Percentiles rank a stretch among this genome's conserved stretches.
Evolutionary conservation across 2,329 filamentous ascomycete species (phyloP).

Genomic region (Botrytis fragariae): DNA sequence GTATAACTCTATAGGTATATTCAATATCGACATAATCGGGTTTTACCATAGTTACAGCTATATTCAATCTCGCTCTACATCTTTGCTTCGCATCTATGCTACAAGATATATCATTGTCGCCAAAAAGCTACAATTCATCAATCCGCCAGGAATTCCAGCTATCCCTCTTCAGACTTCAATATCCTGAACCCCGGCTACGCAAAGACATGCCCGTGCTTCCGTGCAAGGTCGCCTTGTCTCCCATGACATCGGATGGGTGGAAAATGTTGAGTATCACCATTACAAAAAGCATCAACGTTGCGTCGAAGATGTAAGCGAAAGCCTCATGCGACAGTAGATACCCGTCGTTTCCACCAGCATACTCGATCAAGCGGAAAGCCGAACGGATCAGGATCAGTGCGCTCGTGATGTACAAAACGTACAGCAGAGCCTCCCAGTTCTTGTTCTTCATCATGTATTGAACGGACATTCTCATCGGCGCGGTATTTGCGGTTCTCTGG

Average conservation of each 20-base stretch:
- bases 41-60: not conserved
- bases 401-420: conserved; percentile 42
- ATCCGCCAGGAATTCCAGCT: not conserved
- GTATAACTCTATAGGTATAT: not conserved
- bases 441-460: not conserved
- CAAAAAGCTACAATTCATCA: not conserved
- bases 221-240: not conserved
- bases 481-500: conserved; percentile 1
- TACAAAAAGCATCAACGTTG: conserved; percentile 42
- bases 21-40: not conserved
- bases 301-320: conserved; percentile 47
- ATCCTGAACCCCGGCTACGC: not conserved
- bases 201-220: not conserved
- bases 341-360: conserved; percentile 44
- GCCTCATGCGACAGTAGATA: conserved; percentile 46
- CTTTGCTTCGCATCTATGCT: not conserved
- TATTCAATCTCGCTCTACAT: too few species aligned
- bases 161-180: not conserved
- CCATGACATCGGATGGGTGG: conserved; percentile 33
- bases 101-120: not conserved
- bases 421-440: conserved; percentile 38
- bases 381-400: conserved; percentile 47
- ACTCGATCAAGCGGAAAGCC: conserved; percentile 49
- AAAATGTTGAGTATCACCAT: conserved; percentile 38
- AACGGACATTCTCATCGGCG: not conserved